Conservation (phyloP, 805 yeast species). For the Myxozyma neglecta region DNA sequence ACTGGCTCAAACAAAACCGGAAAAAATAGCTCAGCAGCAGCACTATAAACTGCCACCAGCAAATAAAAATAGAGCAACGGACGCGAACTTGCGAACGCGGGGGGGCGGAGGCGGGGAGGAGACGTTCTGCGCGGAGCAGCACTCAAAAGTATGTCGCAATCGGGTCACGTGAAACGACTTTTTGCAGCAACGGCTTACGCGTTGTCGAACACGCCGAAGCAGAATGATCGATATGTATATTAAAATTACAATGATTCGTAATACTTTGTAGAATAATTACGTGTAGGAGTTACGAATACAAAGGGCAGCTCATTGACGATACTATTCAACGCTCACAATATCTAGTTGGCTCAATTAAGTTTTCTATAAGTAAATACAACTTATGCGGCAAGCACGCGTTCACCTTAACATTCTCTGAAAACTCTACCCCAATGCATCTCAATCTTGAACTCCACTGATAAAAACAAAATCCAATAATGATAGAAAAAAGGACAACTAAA, state of each 20-base stretch:
- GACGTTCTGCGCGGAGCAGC: background rate
- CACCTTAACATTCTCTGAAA: no score
- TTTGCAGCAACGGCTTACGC: background rate
- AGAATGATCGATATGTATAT: no score
- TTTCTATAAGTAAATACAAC: no score
- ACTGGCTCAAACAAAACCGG: background rate
- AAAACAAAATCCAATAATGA: background rate
- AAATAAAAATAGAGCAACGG: background rate
- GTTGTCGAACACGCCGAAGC: background rate
- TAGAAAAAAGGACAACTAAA: no score
- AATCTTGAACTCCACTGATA: background rate
- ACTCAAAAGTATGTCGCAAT: background rate
- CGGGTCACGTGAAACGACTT: background rate
- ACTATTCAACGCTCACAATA: no score
- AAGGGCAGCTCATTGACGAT: no score
- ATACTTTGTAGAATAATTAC: no score
- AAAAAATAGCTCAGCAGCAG: background rate
- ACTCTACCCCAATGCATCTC: background rate
- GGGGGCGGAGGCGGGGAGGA: background rate
- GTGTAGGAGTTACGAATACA: no score
- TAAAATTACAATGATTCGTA: no score
- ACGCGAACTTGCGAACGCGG: background rate
- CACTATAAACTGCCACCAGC: background rate
- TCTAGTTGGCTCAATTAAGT: no score
- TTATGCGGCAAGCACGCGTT: no score